phyloP scores from a whole-genome alignment of 1,139 yeast genomes.

The Starmera stellimalicola region DNA sequence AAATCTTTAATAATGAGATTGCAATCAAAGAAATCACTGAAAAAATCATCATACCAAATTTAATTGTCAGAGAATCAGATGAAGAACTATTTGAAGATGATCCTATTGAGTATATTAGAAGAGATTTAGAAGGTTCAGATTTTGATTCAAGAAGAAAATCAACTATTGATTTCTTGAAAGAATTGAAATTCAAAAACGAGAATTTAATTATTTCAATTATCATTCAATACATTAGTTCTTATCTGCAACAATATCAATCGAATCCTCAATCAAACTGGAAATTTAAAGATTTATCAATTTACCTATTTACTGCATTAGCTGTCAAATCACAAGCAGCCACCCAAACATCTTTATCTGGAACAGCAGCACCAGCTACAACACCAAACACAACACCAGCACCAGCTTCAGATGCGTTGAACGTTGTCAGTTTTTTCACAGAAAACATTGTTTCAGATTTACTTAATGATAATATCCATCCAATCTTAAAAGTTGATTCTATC shows the following conservation, averaged over 20 bases:
- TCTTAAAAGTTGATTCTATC: conserved; percentile 85
- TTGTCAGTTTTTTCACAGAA: conserved; percentile 72
- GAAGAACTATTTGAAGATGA: conserved; percentile 95
- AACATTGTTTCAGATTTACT: conserved; percentile 78
- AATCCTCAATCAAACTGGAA: conserved; percentile 57
- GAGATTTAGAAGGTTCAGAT: conserved; percentile 93
- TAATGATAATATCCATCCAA: conserved; percentile 45
- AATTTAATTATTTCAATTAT: conserved; percentile 66
- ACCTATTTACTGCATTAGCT: conserved; percentile 81
- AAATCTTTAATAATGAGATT: conserved; percentile 55
- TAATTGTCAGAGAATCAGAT: conserved; percentile 75
- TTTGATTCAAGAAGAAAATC: conserved; percentile 87
- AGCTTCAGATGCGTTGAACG: conserved; percentile 76
- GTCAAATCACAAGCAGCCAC: conserved; percentile 53
- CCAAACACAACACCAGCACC: conserved; percentile 86
- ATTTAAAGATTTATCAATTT: conserved; percentile 79
- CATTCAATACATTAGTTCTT: conserved; percentile 64
- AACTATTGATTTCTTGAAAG: conserved; percentile 83
- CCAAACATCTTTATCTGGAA: conserved; percentile 74
- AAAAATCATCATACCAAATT: conserved; percentile 81
- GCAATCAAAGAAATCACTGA: conserved; percentile 72
- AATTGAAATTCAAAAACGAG: conserved; percentile 74
- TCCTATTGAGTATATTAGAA: conserved; percentile 83
- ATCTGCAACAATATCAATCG: conserved; percentile 41
- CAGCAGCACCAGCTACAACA: conserved; percentile 77